Conservation (phyloP, 176 grass and related monocot genomes). For the Paspalum notatum region DNA sequence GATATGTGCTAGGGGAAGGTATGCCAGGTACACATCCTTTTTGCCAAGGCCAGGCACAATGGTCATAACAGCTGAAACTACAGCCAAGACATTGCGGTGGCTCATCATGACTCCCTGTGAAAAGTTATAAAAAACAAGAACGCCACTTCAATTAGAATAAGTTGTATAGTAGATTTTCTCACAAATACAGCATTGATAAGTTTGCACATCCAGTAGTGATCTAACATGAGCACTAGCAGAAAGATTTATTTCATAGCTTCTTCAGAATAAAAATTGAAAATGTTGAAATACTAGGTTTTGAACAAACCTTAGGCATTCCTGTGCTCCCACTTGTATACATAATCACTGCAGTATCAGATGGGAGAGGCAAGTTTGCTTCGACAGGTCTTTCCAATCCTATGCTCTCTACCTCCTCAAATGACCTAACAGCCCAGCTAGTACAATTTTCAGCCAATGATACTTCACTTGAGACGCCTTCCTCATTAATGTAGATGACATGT, state of each 20-base stretch:
- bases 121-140: slow-evolving; percentile 38
- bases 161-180: neutral
- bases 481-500: slow-evolving; percentile 82
- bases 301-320: slow-evolving; percentile 95
- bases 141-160: neutral
- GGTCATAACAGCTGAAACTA: slow-evolving; percentile 87
- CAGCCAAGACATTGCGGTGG: slow-evolving; percentile 80
- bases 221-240: slow-evolving; percentile 8
- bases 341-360: slow-evolving; percentile 82
- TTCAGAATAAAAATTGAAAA: neutral
- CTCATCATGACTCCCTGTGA: slow-evolving; percentile 95
- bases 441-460: slow-evolving; percentile 72
- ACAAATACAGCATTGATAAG: slow-evolving; percentile 23
- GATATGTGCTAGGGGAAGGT: slow-evolving; percentile 94
- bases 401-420: slow-evolving; percentile 82
- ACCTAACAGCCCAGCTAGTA: slow-evolving; percentile 66
- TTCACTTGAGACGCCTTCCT: slow-evolving; percentile 73
- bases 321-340: slow-evolving; percentile 99
- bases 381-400: slow-evolving; percentile 68
- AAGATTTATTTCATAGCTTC: neutral
- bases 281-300: slow-evolving; percentile 23
- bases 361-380: slow-evolving; percentile 61
- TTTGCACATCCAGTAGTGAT: slow-evolving; percentile 27
- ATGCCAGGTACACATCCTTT: slow-evolving; percentile 93
- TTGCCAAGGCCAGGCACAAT: slow-evolving; percentile 78